Evolutionary conservation across 192 early-diverging fungal genomes (phyloP).

Genomic region (Umbelopsis sp.): DNA sequence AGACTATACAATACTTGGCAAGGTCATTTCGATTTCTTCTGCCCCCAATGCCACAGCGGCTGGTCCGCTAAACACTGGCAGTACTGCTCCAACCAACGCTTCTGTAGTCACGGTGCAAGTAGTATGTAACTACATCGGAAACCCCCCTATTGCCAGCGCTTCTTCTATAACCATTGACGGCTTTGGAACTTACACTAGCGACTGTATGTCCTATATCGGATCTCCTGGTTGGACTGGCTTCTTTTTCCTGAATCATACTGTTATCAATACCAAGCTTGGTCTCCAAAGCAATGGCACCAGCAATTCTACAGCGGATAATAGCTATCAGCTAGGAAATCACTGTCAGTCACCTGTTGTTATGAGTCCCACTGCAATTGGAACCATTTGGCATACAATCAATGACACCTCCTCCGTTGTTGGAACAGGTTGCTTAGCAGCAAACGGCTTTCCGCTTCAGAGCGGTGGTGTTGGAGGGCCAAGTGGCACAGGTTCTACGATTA

Average conservation of each 20-base stretch:
- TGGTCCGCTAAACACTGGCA: constrained; percentile 1
- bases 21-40: neutral
- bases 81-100: constrained; percentile 3
- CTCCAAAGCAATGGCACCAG: neutral
- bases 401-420: neutral
- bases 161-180: neutral
- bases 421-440: constrained; percentile 11
- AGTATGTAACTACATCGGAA: constrained; percentile 15
- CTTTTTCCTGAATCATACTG: constrained; percentile 13
- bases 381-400: constrained; percentile 5
- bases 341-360: neutral
- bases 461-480: constrained; percentile 8
- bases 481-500: neutral
- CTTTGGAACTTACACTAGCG: constrained; percentile 15
- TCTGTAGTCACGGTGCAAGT: constrained; percentile 2
- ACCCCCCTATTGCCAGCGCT: neutral
- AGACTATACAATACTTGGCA: neutral
- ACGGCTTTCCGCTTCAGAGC: constrained; percentile 9
- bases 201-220: neutral
- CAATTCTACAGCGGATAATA: neutral
- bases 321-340: constrained; percentile 7
- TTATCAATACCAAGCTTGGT: neutral
- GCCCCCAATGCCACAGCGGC: neutral
- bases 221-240: constrained; percentile 10
- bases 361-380: neutral